Evolutionary conservation across 345 rosid genomes (phyloP).

Genomic region (Eucalyptus brandiana): DNA sequence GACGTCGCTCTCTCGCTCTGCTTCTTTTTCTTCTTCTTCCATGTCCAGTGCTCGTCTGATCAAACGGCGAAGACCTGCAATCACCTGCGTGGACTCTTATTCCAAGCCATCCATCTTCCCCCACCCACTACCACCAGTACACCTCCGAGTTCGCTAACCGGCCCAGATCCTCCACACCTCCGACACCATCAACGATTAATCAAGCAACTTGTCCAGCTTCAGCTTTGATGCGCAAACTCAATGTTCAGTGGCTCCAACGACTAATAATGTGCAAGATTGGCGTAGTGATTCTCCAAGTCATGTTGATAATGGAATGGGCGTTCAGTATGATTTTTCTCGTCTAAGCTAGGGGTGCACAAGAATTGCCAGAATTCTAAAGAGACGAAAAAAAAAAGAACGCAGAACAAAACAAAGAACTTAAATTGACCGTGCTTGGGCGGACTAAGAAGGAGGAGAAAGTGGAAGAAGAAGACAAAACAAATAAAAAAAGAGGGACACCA

Average conservation of each 20-base stretch:
- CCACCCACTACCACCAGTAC: neutral
- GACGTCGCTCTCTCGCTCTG: neutral
- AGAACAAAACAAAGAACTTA: no score
- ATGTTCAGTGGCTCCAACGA: neutral
- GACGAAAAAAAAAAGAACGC: no score
- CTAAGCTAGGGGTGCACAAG: slow-evolving; percentile 6
- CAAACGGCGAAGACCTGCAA: slow-evolving; percentile 38
- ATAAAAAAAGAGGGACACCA: no score
- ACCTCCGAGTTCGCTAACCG: no score
- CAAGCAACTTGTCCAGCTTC: neutral
- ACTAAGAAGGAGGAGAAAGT: no score
- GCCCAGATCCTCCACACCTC: no score
- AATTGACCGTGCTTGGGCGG: no score
- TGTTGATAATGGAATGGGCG: slow-evolving; percentile 25
- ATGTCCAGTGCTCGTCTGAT: neutral
- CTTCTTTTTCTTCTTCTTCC: neutral
- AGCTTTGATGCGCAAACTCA: neutral
- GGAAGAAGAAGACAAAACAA: no score
- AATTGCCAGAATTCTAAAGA: neutral
- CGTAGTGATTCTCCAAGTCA: neutral
- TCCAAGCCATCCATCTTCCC: slow-evolving; percentile 74
- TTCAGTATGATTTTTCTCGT: slow-evolving; percentile 52
- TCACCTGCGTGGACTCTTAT: slow-evolving; percentile 39
- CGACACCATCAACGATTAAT: neutral
- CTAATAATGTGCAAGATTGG: neutral